Base-by-base conservation (phyloP, 805 yeast species). In the Kodamaea sagamina region DNA sequence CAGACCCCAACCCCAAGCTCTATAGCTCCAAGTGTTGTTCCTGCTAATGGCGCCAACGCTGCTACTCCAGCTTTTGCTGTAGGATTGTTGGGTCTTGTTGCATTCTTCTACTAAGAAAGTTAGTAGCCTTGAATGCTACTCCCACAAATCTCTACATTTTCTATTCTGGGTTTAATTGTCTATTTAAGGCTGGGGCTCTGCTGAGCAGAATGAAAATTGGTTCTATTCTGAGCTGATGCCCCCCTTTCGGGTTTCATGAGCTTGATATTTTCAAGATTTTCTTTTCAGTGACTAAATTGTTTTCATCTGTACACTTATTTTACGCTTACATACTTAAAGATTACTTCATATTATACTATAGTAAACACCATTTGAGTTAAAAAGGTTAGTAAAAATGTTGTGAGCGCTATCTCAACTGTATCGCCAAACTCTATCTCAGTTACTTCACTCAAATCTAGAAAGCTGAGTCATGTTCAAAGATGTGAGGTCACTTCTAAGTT, bases 81-180 rank as follows among this genome's bases (percentile, higher is more conserved):
- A 25, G 53, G 50, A 43, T 25, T 50, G 28, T 27, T 46, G 37
- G 53, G 48, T 42, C 48, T 42, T 18, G 46, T 44, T 40, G 51
- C 50, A 32, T 47, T 46, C 47, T 29, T 50, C 32, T 48, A 39
- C 40, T 46, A 46, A 46, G 34, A 28, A 29, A 29, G 34, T 29
- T 29, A 29, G 34, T 29, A 29, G 34, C 34, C 13, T 17, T 27
- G 19, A 15, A 29, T 13, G 34, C 34, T 29, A 29, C 34, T 15
- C 34, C 28, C 24, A 15, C 18, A 32, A 42, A 32, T 24, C 32
- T 22, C 19, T 37, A 13, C 32, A 37, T 31, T 22, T 35, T 28
- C 19, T 26, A 27, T 34, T 41, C 39, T 19, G 34, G 34, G 34
- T 29, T 21, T 24, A 21, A 25, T n/a, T 21, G 9, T 22, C 22